A percentile compares a stretch with the other conserved stretches of the same genome.
Conservation (phyloP, 1,139 yeast genomes). For the Sugiyamaella paludigena region DNA sequence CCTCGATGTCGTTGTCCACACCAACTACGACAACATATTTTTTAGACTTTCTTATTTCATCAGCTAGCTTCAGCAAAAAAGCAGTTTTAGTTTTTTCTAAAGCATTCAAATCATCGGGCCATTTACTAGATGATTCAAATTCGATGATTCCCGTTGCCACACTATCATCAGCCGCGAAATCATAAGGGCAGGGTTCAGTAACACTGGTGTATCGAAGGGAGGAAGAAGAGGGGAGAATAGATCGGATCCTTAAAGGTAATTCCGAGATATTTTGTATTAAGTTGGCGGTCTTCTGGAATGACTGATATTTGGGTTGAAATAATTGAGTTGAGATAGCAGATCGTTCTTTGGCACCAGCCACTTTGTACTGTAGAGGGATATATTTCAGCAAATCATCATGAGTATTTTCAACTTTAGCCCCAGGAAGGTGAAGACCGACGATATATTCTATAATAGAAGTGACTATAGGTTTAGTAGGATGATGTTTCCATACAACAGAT, state of each 20-base stretch:
- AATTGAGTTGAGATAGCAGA: conserved; percentile 52
- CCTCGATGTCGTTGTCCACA: conserved; percentile 43
- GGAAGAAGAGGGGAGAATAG: conserved; percentile 66
- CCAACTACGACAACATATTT: conserved; percentile 58
- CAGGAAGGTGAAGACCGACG: conserved; percentile 56
- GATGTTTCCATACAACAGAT: conserved; percentile 77
- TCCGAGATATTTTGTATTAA: conserved; percentile 48
- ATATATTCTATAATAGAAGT: conserved; percentile 62
- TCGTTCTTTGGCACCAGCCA: conserved; percentile 45
- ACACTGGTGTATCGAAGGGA: conserved; percentile 72
- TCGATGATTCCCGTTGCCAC: conserved; percentile 79
- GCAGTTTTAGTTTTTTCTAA: conserved; percentile 90
- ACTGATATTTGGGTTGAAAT: conserved; percentile 55
- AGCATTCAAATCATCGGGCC: conserved; percentile 92
- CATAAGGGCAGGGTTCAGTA: conserved; percentile 80
- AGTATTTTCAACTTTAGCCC: conserved; percentile 21
- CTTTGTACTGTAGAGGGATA: conserved; percentile 57
- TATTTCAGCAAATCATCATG: conserved; percentile 34
- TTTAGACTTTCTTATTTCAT: conserved; percentile 47
- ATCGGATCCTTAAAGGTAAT: conserved; percentile 70
- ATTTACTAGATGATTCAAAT: conserved; percentile 83
- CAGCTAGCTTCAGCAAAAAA: conserved; percentile 70
- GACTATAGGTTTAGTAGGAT: conserved; percentile 60
- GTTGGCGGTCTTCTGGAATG: conserved; percentile 68
- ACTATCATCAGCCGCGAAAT: conserved; percentile 64